Evolutionary conservation across 1,284 basidiomycete genomes (phyloP).

Genomic region (Tranzscheliella williamsii): DNA sequence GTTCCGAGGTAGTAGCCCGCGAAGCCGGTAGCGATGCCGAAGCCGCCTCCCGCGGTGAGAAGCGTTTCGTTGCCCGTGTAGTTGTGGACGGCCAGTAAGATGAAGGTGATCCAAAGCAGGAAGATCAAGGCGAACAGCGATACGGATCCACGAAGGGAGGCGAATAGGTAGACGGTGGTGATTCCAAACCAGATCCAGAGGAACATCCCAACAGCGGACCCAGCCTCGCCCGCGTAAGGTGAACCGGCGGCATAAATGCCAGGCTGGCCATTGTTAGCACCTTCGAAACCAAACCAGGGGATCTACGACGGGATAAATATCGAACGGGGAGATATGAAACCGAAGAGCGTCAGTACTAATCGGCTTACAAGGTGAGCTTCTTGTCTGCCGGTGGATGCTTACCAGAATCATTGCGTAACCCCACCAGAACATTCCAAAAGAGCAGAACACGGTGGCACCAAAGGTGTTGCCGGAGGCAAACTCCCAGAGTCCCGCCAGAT

Average conservation of each 20-base stretch:
- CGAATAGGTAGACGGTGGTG: constrained; percentile 39
- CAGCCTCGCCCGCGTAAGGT: constrained; percentile 21
- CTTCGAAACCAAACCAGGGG: constrained; percentile 43
- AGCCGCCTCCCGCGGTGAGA: constrained; percentile 34
- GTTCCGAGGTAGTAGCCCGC: constrained; percentile 42
- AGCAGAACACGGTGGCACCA: constrained; percentile 41
- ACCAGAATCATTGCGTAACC: constrained; percentile 39
- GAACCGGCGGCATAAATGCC: constrained; percentile 25
- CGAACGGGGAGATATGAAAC: too few species aligned
- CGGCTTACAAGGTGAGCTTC: too few species aligned
- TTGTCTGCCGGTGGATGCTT: background rate
- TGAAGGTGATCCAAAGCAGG: constrained; percentile 35
- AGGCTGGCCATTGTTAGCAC: constrained; percentile 32
- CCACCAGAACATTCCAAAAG: constrained; percentile 49
- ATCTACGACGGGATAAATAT: too few species aligned
- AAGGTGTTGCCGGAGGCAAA: constrained; percentile 49
- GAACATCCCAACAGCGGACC: constrained; percentile 30
- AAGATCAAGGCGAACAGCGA: constrained; percentile 35
- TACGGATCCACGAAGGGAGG: constrained; percentile 18
- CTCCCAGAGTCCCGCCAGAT: constrained; percentile 49
- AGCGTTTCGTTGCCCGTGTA: constrained; percentile 14
- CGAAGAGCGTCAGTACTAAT: too few species aligned
- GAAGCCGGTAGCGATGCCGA: constrained; percentile 41
- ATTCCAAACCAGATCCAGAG: constrained; percentile 49
- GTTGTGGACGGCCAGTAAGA: constrained; percentile 13